Evolutionary conservation across 495 filamentous ascomycete genomes (phyloP), one percentile per base, ranked within the genome.

Genomic region (Daldinia loculata): DNA sequence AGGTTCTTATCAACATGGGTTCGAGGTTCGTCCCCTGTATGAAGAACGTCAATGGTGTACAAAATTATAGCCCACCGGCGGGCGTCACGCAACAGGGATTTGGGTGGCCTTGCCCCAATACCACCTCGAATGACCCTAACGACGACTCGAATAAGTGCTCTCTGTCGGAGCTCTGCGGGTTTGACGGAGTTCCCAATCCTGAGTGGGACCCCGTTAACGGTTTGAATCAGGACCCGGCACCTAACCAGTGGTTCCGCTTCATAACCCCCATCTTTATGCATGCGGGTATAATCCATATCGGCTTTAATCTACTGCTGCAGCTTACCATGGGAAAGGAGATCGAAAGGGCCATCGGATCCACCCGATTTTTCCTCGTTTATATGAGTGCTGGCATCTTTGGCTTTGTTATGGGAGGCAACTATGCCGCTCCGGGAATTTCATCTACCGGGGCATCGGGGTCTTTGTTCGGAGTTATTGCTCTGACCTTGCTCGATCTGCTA

Each of bases 231-330:
- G 71, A 61, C 22, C 82, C 83, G n/a, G 79, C 84, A 59, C 95
- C 95, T 15, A 89, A 98, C 74, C 95, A 99, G 77, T 98, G 95
- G 95, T 99, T 88, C 76, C 90, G 95, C 56, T 98, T 99, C 81
- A 97, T 99, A 77, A 81, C 89, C 17, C 95, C 95, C 51, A 98
- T 99, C 63, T 99, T 99, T 83, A 79, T 98, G 66, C 95, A 99
- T 75, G 93, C 92, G 27, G 95, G 95, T 5, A 80, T 99, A 45
- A 88, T 99, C 69, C 95, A 99, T 80, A 97, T 99, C 65, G 90
- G 87, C 12, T 98, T 98, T 86, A 99, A 99, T 77, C 84, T 98
- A 82, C 84, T 98, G 3, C 86, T 97, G 7, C 95, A 99, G 76
- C 79, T 97, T 69, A 92, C 90, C 2, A 86, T 98, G 68, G 96